phyloP scores from a whole-genome alignment of 805 yeast species.

The Hermanozyma aechmeae region DNA sequence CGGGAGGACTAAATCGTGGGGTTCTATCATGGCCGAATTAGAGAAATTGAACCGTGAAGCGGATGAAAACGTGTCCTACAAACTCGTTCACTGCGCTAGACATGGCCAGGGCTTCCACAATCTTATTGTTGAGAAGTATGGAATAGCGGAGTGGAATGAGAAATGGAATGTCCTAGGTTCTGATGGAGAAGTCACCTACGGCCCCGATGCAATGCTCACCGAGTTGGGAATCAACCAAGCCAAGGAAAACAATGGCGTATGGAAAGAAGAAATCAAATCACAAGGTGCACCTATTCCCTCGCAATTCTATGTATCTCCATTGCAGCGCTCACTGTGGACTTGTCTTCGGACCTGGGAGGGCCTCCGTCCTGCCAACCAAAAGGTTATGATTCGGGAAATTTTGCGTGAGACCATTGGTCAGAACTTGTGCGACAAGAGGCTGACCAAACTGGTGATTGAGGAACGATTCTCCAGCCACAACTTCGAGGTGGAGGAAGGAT shows the following conservation, averaged over 20 bases:
- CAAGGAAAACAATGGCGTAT: slow-evolving; percentile 31
- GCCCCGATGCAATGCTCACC: slow-evolving; percentile 54
- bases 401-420: slow-evolving; percentile 54
- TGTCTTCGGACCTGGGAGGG: slow-evolving; percentile 42
- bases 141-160: slow-evolving; percentile 46
- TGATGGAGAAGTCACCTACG: slow-evolving; percentile 48
- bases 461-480: slow-evolving; percentile 23
- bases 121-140: slow-evolving; percentile 43
- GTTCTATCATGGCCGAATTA: slow-evolving; percentile 20
- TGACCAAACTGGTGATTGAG: slow-evolving; percentile 26
- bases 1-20: slow-evolving; percentile 38
- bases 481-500: slow-evolving; percentile 35
- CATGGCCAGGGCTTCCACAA: slow-evolving; percentile 71
- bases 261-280: slow-evolving; percentile 32
- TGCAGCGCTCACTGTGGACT: slow-evolving; percentile 56
- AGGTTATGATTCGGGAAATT: slow-evolving; percentile 30
- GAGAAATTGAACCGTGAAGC: slow-evolving; percentile 25
- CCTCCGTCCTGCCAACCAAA: slow-evolving; percentile 10
- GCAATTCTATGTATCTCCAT: slow-evolving; percentile 50
- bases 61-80: slow-evolving; percentile 30
- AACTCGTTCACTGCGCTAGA: slow-evolving; percentile 46
- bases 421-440: slow-evolving; percentile 53
- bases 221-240: slow-evolving; percentile 50
- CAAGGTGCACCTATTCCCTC: slow-evolving; percentile 50
- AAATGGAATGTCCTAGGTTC: slow-evolving; percentile 45